Percentiles rank a stretch among this genome's conserved stretches.
Conservation (phyloP, 2,329 filamentous ascomycete species). For the Cytospora mali region DNA sequence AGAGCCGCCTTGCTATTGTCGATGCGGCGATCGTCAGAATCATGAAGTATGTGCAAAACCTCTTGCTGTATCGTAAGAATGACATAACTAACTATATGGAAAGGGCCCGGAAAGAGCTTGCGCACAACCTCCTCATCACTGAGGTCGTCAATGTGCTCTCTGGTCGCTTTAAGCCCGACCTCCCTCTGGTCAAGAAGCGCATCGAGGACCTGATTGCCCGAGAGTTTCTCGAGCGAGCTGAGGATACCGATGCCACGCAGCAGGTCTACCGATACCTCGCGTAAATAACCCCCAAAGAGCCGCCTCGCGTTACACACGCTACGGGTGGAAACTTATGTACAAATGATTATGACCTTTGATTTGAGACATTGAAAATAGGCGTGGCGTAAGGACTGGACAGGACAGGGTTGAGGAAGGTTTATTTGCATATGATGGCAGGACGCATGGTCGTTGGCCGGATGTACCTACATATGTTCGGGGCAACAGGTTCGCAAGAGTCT, state of each 20-base stretch:
- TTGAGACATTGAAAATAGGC: constrained; percentile 13
- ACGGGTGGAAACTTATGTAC: constrained; percentile 6
- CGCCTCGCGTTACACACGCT: neutral
- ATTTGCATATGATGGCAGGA: constrained; percentile 14
- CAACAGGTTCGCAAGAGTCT: neutral
- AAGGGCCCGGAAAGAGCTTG: constrained; percentile 73
- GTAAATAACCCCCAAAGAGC: constrained; percentile 49
- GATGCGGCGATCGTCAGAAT: constrained; percentile 80
- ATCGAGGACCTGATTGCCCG: constrained; percentile 76
- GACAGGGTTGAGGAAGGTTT: constrained; percentile 1
- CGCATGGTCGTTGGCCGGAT: neutral
- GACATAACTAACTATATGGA: constrained; percentile 35
- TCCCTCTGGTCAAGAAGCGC: constrained; percentile 78
- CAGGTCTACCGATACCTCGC: constrained; percentile 74
- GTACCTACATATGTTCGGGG: constrained; percentile 8
- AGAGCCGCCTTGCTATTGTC: constrained; percentile 69
- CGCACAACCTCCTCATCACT: constrained; percentile 68
- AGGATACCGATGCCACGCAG: constrained; percentile 61
- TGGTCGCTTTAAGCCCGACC: constrained; percentile 73
- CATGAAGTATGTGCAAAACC: constrained; percentile 71
- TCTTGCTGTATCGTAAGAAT: neutral
- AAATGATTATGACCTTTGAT: constrained; percentile 2
- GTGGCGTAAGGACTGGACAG: constrained; percentile 22
- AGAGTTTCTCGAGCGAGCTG: constrained; percentile 77
- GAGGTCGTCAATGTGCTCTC: constrained; percentile 73